A percentile compares a stretch with the other conserved stretches of the same genome.
These are phyloP conservation scores for Aspergillus phoenicis DNA, from an alignment of 2,329 filamentous ascomycete species.

Conservation along the genomic window DNA sequence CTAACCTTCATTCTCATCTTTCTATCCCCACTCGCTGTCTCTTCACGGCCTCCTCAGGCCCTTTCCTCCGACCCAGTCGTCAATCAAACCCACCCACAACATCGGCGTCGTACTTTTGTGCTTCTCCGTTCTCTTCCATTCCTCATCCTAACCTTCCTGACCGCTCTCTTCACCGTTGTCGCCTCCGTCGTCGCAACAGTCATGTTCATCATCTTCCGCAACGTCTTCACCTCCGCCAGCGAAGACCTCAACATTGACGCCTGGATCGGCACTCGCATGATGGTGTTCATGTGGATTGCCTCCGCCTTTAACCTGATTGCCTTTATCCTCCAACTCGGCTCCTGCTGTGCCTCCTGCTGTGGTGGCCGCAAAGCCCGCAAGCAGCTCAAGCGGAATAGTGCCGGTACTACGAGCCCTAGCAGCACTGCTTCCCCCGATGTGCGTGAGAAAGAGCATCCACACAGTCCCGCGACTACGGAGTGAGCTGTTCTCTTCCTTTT, in stretches of 20 bases:
- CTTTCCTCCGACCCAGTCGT: constrained; percentile 32
- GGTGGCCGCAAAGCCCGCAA: constrained; percentile 43
- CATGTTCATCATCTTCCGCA: constrained; percentile 79
- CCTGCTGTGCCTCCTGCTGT: constrained; percentile 69
- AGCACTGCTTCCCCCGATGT: constrained; percentile 9
- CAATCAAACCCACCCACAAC: constrained; percentile 33
- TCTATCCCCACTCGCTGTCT: constrained; percentile 57
- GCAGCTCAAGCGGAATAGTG: constrained; percentile 27
- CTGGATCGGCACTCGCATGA: constrained; percentile 71
- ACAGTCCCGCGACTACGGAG: constrained; percentile 11
- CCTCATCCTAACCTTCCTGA: constrained; percentile 67
- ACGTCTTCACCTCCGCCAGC: constrained; percentile 69
- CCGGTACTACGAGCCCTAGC: constrained; percentile 8
- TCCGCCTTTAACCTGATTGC: constrained; percentile 67
- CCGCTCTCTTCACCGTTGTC: constrained; percentile 67
- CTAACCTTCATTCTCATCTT: constrained; percentile 74
- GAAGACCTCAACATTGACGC: constrained; percentile 75
- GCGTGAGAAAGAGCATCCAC: constrained; percentile 20
- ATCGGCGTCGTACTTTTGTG: constrained; percentile 41
- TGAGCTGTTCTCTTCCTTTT: background rate
- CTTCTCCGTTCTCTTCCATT: constrained; percentile 64
- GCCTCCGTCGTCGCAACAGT: constrained; percentile 76
- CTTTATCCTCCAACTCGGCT: constrained; percentile 71
- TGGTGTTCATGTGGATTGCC: constrained; percentile 88
- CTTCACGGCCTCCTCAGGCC: constrained; percentile 40